Conservation (phyloP, 1,284 basidiomycete genomes). For the Clitocybe nebularis region DNA sequence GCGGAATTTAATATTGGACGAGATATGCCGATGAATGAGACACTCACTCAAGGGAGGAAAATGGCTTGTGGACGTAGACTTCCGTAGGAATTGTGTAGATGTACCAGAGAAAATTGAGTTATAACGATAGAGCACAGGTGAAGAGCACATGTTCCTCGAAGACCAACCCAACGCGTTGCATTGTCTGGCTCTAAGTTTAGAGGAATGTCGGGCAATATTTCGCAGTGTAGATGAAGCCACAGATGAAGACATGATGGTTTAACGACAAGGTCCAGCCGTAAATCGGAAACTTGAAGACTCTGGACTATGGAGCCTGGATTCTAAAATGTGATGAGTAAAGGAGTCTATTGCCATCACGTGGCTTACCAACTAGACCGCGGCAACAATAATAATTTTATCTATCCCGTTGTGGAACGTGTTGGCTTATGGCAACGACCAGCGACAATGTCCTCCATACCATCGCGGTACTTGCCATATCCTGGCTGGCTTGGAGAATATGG, state of each 20-base stretch:
- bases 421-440: constrained; percentile 2
- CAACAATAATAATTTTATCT: neutral
- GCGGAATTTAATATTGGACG: constrained; percentile 4
- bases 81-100: constrained; percentile 18
- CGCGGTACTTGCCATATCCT: constrained; percentile 18
- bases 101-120: constrained; percentile 20
- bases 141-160: constrained; percentile 7
- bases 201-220: constrained; percentile 9
- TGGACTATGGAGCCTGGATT: neutral
- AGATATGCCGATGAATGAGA: no score
- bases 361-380: neutral
- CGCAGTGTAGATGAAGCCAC: constrained; percentile 21
- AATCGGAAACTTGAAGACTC: neutral
- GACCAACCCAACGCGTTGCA: neutral
- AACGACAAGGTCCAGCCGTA: constrained; percentile 1
- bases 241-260: constrained; percentile 17
- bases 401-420: neutral
- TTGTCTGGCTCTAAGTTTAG: constrained; percentile 4
- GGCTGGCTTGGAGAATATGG: constrained; percentile 28
- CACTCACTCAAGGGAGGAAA: no score
- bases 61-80: constrained; percentile 13
- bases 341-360: constrained; percentile 17
- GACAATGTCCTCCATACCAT: constrained; percentile 15
- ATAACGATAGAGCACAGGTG: constrained; percentile 11
- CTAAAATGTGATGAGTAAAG: constrained; percentile 9